A percentile compares a stretch with the other conserved stretches of the same genome.
Conservation (phyloP, 805 yeast genomes). For the Peterozyma toletana region DNA sequence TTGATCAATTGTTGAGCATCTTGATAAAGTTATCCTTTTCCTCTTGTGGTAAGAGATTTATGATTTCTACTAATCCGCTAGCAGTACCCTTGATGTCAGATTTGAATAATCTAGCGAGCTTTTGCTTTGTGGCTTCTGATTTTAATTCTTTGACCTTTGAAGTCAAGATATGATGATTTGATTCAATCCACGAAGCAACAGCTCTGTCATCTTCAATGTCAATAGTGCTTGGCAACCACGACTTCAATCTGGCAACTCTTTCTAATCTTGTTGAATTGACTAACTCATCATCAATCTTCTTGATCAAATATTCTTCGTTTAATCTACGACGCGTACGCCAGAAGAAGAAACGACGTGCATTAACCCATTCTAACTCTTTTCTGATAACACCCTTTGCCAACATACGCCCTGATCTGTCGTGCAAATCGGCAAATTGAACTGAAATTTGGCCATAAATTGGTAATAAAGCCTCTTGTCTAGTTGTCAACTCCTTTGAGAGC, state of each 20-base stretch:
- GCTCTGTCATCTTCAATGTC: slow-evolving; percentile 67
- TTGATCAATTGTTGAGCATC: slow-evolving; percentile 15
- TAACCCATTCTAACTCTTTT: slow-evolving; percentile 76
- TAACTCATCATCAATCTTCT: slow-evolving; percentile 60
- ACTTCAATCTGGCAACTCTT: slow-evolving; percentile 77
- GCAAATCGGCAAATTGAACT: slow-evolving; percentile 95
- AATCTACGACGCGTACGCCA: slow-evolving; percentile 97
- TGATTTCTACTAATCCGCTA: slow-evolving; percentile 47
- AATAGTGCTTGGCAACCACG: slow-evolving; percentile 73
- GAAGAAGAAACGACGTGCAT: slow-evolving; percentile 94
- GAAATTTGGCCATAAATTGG: slow-evolving; percentile 91
- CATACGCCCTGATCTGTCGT: slow-evolving; percentile 97
- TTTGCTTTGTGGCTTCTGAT: slow-evolving; percentile 59
- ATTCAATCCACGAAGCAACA: slow-evolving; percentile 83
- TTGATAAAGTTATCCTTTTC: slow-evolving; percentile 39
- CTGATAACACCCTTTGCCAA: slow-evolving; percentile 86
- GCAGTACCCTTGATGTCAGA: slow-evolving; percentile 44
- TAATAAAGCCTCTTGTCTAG: slow-evolving; percentile 70
- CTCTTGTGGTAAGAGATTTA: slow-evolving; percentile 43
- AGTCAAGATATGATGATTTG: slow-evolving; percentile 59
- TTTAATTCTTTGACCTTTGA: slow-evolving; percentile 55
- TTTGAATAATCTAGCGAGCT: slow-evolving; percentile 52
- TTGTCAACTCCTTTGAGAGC: slow-evolving; percentile 57
- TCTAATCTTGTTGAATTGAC: slow-evolving; percentile 59
- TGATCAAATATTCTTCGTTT: slow-evolving; percentile 83